Evolutionary conservation across 768 basidiomycete genomes (phyloP), one percentile per base, ranked within the genome.

Genomic region (Brasilioporus rufonigricans): DNA sequence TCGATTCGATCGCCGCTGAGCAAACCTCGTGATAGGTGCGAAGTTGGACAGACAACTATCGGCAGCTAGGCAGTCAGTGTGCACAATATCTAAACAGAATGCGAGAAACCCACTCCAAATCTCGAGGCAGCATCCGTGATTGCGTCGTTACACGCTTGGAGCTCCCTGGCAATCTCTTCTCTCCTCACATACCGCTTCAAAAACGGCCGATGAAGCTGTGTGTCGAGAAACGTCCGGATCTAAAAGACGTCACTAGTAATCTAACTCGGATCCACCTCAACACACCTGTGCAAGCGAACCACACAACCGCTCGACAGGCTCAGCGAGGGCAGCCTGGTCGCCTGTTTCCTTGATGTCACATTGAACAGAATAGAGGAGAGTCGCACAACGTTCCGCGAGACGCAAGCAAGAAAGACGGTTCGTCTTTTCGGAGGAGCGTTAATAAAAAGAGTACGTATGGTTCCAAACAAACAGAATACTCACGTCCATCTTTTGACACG

Each of bases 181-280:
- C 87, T 80, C 64, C 84, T 84, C 36, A 93, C 76, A 63, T 89
- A 92, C 5, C 89, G 78, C 68, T 89, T 89, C 58, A 93, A 70
- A 72, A 91, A 92, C 0, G 90, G 86, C 2, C 88, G 74, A 39
- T 80, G 60, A n/a, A 76, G 73, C 58, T 89, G 84, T 59, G 82
- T 84, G 50, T 75, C 63, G 26, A 89, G 74, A 59, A 91, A 80
- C 2, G 64, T 58, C 38, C 74, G 72, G 4, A 89, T 78, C 79
- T 80, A 44, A 27, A 50, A 27, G 39, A 27, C 5, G 16, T 44
- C 5, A 4, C 57, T 19, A 56, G 43, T 33, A 19, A 4, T 8
- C 18, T 41, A n/a, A n/a, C 3, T 2, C 16, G 23, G 8, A 5
- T 32, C 19, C 7, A 18, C 10, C 21, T 45, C 31, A 24, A 73